These are phyloP conservation scores for Arctostaphylos glauca DNA, from an alignment of 148 eudicot genomes.

Conservation along the genomic window DNA sequence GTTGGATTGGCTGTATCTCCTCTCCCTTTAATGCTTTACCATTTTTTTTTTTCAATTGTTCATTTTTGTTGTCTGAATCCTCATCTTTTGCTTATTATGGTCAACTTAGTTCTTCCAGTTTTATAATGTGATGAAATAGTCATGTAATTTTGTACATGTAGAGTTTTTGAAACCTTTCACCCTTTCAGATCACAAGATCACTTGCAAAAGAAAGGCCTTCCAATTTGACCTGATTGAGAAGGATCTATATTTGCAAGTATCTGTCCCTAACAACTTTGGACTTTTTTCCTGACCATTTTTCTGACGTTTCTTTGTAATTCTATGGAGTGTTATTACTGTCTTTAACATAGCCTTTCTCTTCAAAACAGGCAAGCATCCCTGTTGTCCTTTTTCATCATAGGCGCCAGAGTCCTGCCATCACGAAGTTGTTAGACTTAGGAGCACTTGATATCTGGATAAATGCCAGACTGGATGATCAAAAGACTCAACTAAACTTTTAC, in stretches of 20 bases:
- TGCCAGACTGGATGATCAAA: neutral
- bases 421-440: neutral
- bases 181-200: neutral
- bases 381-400: neutral
- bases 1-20: neutral
- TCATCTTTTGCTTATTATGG: neutral
- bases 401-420: neutral
- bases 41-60: neutral
- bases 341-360: neutral
- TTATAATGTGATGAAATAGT: neutral
- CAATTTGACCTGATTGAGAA: neutral
- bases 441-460: neutral
- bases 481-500: neutral
- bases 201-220: neutral
- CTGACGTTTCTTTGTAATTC: neutral
- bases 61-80: neutral
- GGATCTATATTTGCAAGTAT: neutral
- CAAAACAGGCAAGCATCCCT: neutral
- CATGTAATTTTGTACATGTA: too few relatives aligned
- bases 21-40: neutral
- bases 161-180: neutral
- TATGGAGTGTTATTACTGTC: neutral
- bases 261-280: neutral
- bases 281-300: neutral
- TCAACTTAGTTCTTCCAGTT: neutral